Percentiles rank a stretch among this genome's conserved stretches.
phyloP scores from a whole-genome alignment of 306 rosid genomes.

The Urtica urens region DNA sequence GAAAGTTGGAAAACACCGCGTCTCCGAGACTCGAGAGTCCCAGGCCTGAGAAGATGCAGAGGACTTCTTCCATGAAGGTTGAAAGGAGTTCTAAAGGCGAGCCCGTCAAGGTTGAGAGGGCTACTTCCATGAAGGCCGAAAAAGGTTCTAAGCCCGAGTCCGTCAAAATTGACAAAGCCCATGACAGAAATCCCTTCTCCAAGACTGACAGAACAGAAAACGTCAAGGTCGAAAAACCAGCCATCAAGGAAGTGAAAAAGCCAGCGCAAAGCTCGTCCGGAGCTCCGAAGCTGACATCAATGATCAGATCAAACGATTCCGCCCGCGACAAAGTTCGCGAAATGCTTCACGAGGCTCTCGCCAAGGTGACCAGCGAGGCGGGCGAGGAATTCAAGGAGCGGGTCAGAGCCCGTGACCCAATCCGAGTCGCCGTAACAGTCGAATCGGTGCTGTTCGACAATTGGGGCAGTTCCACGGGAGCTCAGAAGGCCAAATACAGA shows the following conservation, averaged over 20 bases:
- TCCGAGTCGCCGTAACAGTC: constrained; percentile 75
- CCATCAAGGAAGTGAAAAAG: constrained; percentile 51
- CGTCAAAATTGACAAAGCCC: constrained; percentile 42
- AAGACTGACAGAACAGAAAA: too few species aligned
- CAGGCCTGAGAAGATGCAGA: constrained; percentile 58
- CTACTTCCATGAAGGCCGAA: too few species aligned
- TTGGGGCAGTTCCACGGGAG: constrained; percentile 89
- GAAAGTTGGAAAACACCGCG: constrained; percentile 29
- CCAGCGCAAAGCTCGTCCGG: constrained; percentile 24
- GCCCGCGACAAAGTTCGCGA: constrained; percentile 70
- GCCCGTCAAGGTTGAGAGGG: constrained; percentile 45
- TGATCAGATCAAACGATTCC: constrained; percentile 60
- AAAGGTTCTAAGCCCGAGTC: constrained; percentile 30
- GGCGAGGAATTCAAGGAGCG: constrained; percentile 38
- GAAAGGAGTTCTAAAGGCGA: constrained; percentile 42
- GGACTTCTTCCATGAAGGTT: constrained; percentile 42
- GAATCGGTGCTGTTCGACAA: constrained; percentile 76
- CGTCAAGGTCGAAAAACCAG: constrained; percentile 54
- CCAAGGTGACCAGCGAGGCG: constrained; percentile 61
- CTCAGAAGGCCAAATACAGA: constrained; percentile 83
- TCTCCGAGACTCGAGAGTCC: constrained; percentile 40
- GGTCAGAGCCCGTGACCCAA: constrained; percentile 63
- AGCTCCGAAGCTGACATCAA: constrained; percentile 60
- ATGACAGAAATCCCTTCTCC: constrained; percentile 28
- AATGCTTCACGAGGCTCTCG: constrained; percentile 60